phyloP scores from a whole-genome alignment of 257 asterid species.

The Solanum sitiens region DNA sequence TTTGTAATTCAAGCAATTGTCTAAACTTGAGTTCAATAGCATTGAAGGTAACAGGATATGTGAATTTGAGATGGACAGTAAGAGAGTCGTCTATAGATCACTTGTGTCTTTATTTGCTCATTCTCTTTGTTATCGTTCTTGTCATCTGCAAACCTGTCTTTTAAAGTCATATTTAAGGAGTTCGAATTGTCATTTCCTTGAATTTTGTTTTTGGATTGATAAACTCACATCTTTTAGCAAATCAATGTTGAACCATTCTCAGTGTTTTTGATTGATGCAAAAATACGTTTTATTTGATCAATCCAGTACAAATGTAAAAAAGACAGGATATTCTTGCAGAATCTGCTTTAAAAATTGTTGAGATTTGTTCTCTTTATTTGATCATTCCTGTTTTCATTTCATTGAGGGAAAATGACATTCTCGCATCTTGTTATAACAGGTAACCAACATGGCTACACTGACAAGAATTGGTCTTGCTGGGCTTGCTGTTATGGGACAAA shows the following conservation, averaged over 20 bases:
- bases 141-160: not conserved
- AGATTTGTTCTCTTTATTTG: not conserved
- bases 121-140: not conserved
- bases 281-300: not conserved
- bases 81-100: not conserved
- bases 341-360: not conserved
- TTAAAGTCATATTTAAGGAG: not conserved
- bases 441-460: constrained; percentile 47
- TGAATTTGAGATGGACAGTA: not conserved
- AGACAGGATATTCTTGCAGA: not conserved
- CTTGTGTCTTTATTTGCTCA: not conserved
- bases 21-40: not conserved
- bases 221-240: not conserved
- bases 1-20: not conserved
- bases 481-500: constrained; percentile 98
- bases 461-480: constrained; percentile 98
- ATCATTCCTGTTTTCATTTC: not conserved
- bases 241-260: not conserved
- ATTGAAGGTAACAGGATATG: not conserved
- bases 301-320: not conserved
- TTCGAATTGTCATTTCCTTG: not conserved
- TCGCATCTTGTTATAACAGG: not conserved
- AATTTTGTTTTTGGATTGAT: not conserved
- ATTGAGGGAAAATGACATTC: not conserved
- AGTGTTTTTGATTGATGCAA: not conserved